These are phyloP conservation scores for Neonectria neomacrospora DNA, from an alignment of 2,329 filamentous ascomycete genomes.

Conservation along the genomic window DNA sequence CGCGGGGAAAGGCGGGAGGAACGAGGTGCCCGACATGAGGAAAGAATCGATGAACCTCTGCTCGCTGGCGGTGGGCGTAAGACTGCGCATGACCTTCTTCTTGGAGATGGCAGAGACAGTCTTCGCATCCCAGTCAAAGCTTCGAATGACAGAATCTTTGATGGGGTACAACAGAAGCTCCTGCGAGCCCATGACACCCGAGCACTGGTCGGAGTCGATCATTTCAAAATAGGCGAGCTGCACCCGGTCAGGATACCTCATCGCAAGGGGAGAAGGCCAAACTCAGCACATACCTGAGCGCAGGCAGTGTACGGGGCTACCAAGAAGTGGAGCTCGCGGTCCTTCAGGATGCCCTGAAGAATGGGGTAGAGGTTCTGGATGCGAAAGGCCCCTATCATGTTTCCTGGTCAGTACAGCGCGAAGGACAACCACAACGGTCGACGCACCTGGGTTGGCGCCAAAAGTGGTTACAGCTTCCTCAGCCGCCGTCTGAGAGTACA, in stretches of 20 bases:
- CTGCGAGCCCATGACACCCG: conserved; percentile 84
- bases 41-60: conserved; percentile 85
- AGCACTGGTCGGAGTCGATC: conserved; percentile 72
- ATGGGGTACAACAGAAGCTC: conserved; percentile 89
- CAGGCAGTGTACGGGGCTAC: conserved; percentile 90
- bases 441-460: conserved; percentile 77
- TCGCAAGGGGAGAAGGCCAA: background rate
- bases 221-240: conserved; percentile 84
- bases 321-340: conserved; percentile 77
- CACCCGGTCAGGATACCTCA: conserved; percentile 28
- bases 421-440: background rate
- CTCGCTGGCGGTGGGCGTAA: conserved; percentile 72
- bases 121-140: conserved; percentile 75
- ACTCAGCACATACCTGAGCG: conserved; percentile 73
- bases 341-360: conserved; percentile 78
- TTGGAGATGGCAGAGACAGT: conserved; percentile 73
- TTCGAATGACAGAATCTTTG: conserved; percentile 75
- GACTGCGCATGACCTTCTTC: conserved; percentile 74
- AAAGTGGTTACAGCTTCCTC: conserved; percentile 87
- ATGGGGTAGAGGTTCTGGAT: conserved; percentile 80
- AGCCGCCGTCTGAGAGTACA: conserved; percentile 85
- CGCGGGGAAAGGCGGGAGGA: conserved; percentile 82
- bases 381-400: conserved; percentile 70
- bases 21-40: conserved; percentile 84
- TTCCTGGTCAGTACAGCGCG: conserved; percentile 43